Percentiles rank a stretch among this genome's conserved stretches.
phyloP scores from a whole-genome alignment of 208 protist species.

The Leishmania amazonensis region DNA sequence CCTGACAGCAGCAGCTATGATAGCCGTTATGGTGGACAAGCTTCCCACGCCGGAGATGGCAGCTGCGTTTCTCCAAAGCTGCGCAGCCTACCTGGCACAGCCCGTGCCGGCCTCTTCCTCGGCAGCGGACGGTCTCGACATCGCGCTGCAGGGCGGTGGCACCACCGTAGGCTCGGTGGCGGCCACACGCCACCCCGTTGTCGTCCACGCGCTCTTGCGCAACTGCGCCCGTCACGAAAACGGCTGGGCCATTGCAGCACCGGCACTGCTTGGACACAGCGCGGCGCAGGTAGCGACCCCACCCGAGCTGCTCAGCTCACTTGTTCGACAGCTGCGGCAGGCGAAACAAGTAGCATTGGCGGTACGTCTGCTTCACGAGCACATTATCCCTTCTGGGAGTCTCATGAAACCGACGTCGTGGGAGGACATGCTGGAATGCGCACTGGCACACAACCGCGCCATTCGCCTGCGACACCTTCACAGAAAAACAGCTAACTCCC shows the following conservation, averaged over 20 bases:
- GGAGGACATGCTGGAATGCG: slow-evolving; percentile 63
- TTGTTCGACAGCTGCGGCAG: slow-evolving; percentile 64
- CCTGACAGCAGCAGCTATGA: slow-evolving; percentile 49
- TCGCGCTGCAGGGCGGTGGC: not conserved
- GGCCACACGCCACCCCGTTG: slow-evolving; percentile 51
- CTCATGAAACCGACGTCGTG: slow-evolving; percentile 44
- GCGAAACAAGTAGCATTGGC: slow-evolving; percentile 51
- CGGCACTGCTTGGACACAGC: slow-evolving; percentile 46
- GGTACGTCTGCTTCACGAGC: slow-evolving; percentile 66
- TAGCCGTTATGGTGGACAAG: slow-evolving; percentile 67
- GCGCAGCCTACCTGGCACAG: slow-evolving; percentile 23
- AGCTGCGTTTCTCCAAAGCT: slow-evolving; percentile 42
- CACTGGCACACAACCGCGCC: slow-evolving; percentile 71
- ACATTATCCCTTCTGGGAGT: slow-evolving; percentile 65
- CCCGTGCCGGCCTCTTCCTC: not conserved
- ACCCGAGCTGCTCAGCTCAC: slow-evolving; percentile 54
- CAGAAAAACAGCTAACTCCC: not conserved
- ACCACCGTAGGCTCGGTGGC: not conserved
- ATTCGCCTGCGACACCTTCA: slow-evolving; percentile 4
- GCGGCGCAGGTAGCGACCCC: slow-evolving; percentile 40
- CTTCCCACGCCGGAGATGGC: slow-evolving; percentile 53
- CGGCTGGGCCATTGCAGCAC: slow-evolving; percentile 49
- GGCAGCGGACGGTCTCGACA: not conserved
- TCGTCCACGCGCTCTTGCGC: slow-evolving; percentile 62
- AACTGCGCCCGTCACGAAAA: slow-evolving; percentile 40